Base-by-base conservation (phyloP, 805 yeast genomes). In the Suhomyces emberorum region DNA sequence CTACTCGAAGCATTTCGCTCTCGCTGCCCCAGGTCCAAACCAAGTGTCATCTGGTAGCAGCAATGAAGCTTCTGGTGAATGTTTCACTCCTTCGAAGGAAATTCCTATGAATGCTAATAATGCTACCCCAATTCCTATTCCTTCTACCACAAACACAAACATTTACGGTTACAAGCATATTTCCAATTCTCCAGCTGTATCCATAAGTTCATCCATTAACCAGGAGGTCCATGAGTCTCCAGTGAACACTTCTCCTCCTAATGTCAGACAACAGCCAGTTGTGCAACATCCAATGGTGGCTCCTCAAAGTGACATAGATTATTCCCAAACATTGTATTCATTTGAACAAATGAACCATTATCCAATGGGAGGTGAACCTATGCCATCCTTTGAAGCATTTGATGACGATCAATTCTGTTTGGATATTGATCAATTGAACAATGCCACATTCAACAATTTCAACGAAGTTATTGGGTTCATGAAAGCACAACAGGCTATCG, bases 351-450 rank as follows among this genome's bases (percentile, higher is more conserved):
- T 23, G n/a, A 21, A 23, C 14, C 33, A 30, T 7, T 32, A 22
- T 15, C 34, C 20, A 4, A 10, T 20, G 16, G 34, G 34, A 11
- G 25, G 12, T n/a, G 25, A 25, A n/a, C 31, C 32, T 9, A 14
- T 21, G 15, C 15, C 10, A 17, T 20, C 31, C 4, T 21, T 28
- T n/a, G 37, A 37, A 16, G 61, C 52, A 11, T 70, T 66, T 42
- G 66, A 63, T 43, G 72, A 67, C 41, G 72, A 67, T 39, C 71
- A 65, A 23, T 67, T 47, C 42, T 67, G 74, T 47, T 59, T 67
- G 37, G 72, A 67, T 43, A 50, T 61, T 10, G 72, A 67, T 37
- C 73, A 68, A 47, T 57, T 66, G 55, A 56, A 57, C 35, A 41
- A 39, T 15, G 44, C 45, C 10, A 35, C 43, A 5, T 38, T 41